Evolutionary conservation across 2,329 filamentous ascomycete species (phyloP), one percentile per base, ranked within the genome.

Genomic region (Xylariomycetidae sp.): DNA sequence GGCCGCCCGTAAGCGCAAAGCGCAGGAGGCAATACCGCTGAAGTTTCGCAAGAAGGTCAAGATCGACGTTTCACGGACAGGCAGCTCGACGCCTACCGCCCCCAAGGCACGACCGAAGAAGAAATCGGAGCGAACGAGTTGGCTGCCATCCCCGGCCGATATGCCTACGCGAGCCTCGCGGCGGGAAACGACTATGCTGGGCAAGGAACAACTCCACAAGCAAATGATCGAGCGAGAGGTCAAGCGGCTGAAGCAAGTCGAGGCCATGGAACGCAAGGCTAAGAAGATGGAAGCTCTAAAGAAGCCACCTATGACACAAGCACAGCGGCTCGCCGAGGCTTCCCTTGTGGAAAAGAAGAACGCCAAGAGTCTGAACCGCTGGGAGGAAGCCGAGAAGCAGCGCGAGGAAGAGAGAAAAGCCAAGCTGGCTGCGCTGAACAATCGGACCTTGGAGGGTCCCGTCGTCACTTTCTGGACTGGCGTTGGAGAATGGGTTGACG

Each of bases 381-480:
- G 90, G 89, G 89, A 96, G 58, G 83, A 87, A 58, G 85, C 87
- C 6, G 92, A 98, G 63, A 88, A 87, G 61, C 79, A 83, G 56
- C 79, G 90, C 38, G 84, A 89, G 46, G 86, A 90, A 49, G 85
- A 94, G 53, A 75, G 90, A 40, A 75, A 79, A 43, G 83, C 80
- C 25, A 90, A 84, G 61, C 68, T 96, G 29, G 88, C 90, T 24
- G 92, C 90, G 10, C 67, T 96, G 47, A 85, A 94, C 50, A 86
- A 88, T 56, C 78, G 89, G 30, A 86, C 84, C 31, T 72, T 96
- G 7, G 81, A 90, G 34, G 92, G 92, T 0, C 87, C 92, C 0
- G 86, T 95, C 9, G 80, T 95, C 25, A 86, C 85, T 2, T 90
- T 85, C 58, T 95, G 89, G 82, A 96, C 89, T 58, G 92, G 90